Base-by-base conservation (phyloP, 345 rosid genomes). In the Bretschneidera sinensis region DNA sequence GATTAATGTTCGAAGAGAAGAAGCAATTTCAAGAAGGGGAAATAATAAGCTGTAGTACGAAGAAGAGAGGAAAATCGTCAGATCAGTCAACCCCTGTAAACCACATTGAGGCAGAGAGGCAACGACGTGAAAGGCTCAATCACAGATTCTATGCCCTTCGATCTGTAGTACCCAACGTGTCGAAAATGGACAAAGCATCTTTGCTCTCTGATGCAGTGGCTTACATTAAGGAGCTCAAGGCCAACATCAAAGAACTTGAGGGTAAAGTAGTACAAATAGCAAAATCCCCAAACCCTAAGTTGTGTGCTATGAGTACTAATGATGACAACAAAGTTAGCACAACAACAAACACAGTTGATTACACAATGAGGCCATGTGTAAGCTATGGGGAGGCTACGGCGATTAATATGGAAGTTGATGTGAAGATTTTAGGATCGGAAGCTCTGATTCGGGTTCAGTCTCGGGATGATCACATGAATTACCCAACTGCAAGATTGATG, bases 161-260 rank as follows among this genome's bases (percentile, higher is more conserved):
- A 20, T 84, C 98, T 0, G 96, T 84, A 14, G 98, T 91, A 50
- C 96, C 98, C 7, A 88, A 86, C 54, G 89, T 91, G 17, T 88
- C 96, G 0, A 91, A 84, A 65, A 88, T 91, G 98, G 98, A 91
- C 66, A 91, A 83, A 72, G 98, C 94, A 0, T 88, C 98, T 1
- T 63, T 91, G 18, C 78, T 91, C 2, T 80, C 84, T 0, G 96
- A 91, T 25, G 89, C 96, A 0, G 88, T 80, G 4, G 61, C 82
- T 48, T 88, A 91, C 61, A 91, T 91, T 45, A 81, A 81, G 58
- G 89, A 91, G 58, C 84, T 91, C 16, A 78, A 71, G 59, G 63
- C 68, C 14, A 85, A 74, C 54, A 24, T 81, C 51, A 74, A 83
- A 11, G 79, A 78, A 2, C 64, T 90, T 59, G 86, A 87, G 63